Conservation (phyloP, 345 rosid species). For the Jatropha curcas region DNA sequence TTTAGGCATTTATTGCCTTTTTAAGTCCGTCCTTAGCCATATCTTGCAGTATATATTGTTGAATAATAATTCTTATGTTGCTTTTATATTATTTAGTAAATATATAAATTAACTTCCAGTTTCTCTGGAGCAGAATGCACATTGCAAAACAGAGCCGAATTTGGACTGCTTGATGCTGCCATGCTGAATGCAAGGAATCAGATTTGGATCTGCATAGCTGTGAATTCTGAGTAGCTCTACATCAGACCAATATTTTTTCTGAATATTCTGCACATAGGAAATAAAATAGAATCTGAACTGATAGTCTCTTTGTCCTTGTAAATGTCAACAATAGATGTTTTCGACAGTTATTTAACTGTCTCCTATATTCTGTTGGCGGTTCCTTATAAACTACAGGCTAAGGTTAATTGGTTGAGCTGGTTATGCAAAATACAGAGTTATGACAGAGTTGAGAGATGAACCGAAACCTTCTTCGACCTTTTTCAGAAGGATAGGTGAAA, state of each 20-base stretch:
- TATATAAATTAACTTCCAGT: background rate
- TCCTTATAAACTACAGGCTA: too few species aligned
- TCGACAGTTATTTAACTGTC: background rate
- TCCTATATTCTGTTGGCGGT: too few species aligned
- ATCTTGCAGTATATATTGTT: too few species aligned
- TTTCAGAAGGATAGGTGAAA: too few species aligned
- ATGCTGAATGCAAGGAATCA: background rate
- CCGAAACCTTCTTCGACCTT: too few species aligned
- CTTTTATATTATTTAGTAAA: background rate
- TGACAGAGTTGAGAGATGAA: too few species aligned
- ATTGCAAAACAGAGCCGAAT: background rate
- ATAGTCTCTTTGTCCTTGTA: slow-evolving; percentile 7
- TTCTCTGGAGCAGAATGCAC: slow-evolving; percentile 10
- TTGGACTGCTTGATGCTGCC: background rate
- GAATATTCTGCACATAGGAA: background rate
- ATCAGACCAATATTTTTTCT: background rate
- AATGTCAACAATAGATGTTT: background rate
- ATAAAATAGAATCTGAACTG: background rate
- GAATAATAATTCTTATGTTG: too few species aligned
- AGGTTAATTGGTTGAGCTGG: too few species aligned
- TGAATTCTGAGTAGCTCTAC: background rate
- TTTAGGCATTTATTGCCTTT: too few species aligned
- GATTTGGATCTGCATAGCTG: background rate
- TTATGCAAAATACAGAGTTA: too few species aligned
- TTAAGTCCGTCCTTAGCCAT: too few species aligned